Conservation (phyloP, 371 early-diverging fungal genomes). For the Capniomyces stellatus region DNA sequence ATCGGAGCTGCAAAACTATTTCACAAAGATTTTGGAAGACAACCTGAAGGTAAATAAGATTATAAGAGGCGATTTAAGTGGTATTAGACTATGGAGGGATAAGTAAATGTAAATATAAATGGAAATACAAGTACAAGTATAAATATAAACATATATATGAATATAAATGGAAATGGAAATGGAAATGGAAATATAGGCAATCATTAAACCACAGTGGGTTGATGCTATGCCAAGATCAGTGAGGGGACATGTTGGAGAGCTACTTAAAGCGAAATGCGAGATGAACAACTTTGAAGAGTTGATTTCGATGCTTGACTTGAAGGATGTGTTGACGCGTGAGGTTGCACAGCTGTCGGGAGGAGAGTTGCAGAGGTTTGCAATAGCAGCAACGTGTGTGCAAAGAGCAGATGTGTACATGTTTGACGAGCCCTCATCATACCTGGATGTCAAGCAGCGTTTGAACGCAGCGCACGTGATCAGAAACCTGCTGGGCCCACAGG, state of each 20-base stretch:
- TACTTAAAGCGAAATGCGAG: constrained; percentile 60
- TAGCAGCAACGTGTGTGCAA: constrained; percentile 78
- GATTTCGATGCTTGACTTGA: constrained; percentile 62
- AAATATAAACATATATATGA: too few relatives aligned
- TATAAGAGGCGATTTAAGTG: too few relatives aligned
- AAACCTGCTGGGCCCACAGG: constrained; percentile 46
- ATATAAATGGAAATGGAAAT: too few relatives aligned
- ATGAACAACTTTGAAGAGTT: constrained; percentile 52
- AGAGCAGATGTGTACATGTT: constrained; percentile 97
- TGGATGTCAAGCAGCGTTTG: constrained; percentile 99
- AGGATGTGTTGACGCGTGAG: constrained; percentile 75
- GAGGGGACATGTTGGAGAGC: constrained; percentile 58
- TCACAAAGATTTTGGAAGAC: constrained; percentile 95
- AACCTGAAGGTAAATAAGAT: too few relatives aligned
- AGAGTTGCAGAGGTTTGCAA: constrained; percentile 98
- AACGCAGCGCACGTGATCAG: constrained; percentile 94
- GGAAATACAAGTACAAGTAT: too few relatives aligned
- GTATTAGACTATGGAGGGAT: too few relatives aligned
- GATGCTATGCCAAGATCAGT: constrained; percentile 87
- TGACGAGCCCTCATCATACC: constrained; percentile 98
- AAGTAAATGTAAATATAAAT: too few relatives aligned
- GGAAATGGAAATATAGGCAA: too few relatives aligned
- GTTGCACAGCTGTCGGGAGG: constrained; percentile 95
- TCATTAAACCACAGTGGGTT: constrained; percentile 71
- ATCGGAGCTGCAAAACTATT: constrained; percentile 97